These are phyloP conservation scores for Coemansia sp. DNA, from an alignment of 192 early-diverging fungal genomes.

Conservation along the genomic window DNA sequence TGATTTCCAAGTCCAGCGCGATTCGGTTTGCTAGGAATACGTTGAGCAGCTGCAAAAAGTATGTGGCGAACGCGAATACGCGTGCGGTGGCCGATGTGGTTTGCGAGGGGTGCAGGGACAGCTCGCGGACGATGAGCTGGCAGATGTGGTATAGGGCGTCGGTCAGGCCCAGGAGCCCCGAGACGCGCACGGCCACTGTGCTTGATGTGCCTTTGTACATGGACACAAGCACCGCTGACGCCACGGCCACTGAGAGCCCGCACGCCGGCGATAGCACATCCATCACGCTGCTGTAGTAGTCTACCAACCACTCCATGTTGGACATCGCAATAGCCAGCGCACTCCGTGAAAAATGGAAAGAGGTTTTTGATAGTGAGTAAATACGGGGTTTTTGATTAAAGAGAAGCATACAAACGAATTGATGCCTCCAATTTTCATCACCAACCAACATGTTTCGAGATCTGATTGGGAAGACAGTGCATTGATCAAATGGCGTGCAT, in stretches of 20 bases:
- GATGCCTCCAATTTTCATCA: background rate
- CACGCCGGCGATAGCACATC: slow-evolving; percentile 47
- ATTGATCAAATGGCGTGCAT: background rate
- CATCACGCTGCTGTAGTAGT: slow-evolving; percentile 40
- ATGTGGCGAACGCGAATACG: slow-evolving; percentile 30
- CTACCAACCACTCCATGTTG: slow-evolving; percentile 25
- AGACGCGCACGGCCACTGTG: slow-evolving; percentile 41
- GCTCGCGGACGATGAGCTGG: slow-evolving; percentile 38
- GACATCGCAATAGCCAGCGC: too few relatives aligned
- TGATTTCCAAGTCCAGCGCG: slow-evolving; percentile 42
- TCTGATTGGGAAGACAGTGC: background rate
- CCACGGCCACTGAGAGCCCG: slow-evolving; percentile 39
- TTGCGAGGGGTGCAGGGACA: slow-evolving; percentile 10
- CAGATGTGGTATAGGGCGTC: slow-evolving; percentile 38
- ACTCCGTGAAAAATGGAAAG: too few relatives aligned
- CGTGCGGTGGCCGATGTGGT: slow-evolving; percentile 21
- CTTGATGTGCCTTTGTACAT: slow-evolving; percentile 42
- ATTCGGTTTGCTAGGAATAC: slow-evolving; percentile 37
- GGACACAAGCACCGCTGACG: slow-evolving; percentile 27
- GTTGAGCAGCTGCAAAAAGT: slow-evolving; percentile 41
- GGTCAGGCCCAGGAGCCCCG: slow-evolving; percentile 40
- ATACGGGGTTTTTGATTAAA: too few relatives aligned
- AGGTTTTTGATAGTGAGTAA: too few relatives aligned
- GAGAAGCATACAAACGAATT: too few relatives aligned
- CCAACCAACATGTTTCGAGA: background rate